A percentile compares a stretch with the other conserved stretches of the same genome.
phyloP scores from a whole-genome alignment of 2,329 filamentous ascomycete species.

The Colletotrichum costaricense region DNA sequence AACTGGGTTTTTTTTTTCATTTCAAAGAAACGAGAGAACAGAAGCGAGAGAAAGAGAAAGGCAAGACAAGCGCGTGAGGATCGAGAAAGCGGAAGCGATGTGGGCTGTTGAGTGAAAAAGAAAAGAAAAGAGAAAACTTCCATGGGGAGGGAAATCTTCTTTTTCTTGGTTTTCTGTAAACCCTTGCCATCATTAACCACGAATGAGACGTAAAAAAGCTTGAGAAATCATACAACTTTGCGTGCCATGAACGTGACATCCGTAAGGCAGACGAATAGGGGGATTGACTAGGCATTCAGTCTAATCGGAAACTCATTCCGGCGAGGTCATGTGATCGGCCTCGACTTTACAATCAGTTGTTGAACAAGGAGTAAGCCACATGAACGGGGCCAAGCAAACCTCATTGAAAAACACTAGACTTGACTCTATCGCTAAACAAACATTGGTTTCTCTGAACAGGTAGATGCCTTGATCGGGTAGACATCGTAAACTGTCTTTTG shows the following conservation, averaged over 20 bases:
- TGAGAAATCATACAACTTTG: neutral
- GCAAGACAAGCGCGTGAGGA: neutral
- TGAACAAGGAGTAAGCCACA: too few species aligned
- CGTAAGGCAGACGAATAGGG: too few species aligned
- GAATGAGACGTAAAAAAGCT: neutral
- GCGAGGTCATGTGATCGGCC: too few species aligned
- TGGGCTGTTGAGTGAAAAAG: neutral
- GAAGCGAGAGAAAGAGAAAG: neutral
- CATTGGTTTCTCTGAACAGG: neutral
- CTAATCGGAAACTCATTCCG: too few species aligned
- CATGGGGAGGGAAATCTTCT: neutral
- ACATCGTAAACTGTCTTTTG: neutral
- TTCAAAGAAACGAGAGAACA: conserved; percentile 23
- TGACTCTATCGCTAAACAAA: neutral
- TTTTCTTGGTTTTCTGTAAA: neutral
- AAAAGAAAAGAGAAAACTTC: neutral
- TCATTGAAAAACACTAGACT: neutral
- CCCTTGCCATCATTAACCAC: neutral
- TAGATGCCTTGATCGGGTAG: neutral
- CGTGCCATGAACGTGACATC: too few species aligned
- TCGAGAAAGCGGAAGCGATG: neutral
- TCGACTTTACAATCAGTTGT: too few species aligned
- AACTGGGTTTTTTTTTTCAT: neutral
- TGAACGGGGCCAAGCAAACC: neutral
- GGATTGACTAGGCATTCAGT: too few species aligned